Conservation (phyloP, 2,329 filamentous ascomycete species). For the Trichoderma semiorbis region DNA sequence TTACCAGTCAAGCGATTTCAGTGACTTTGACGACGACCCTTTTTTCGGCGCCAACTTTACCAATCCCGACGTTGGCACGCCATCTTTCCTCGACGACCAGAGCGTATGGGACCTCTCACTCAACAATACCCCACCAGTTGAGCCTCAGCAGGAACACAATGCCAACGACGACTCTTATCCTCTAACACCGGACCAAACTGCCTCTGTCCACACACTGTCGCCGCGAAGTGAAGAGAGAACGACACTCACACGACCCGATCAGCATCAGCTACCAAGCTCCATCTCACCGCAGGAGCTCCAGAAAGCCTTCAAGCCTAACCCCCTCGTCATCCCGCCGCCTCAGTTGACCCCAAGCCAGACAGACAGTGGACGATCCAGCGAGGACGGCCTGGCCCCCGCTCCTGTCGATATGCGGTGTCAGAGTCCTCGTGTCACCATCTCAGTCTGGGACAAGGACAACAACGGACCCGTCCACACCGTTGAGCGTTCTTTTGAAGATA, state of each 20-base stretch:
- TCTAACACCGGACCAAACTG: conserved; percentile 51
- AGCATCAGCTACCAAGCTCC: conserved; percentile 32
- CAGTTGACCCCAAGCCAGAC: conserved; percentile 50
- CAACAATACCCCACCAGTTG: conserved; percentile 8
- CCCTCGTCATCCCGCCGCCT: conserved; percentile 27
- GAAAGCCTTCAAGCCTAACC: conserved; percentile 35
- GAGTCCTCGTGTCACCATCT: conserved; percentile 56
- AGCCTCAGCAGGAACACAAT: conserved; percentile 16
- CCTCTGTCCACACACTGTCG: conserved; percentile 45
- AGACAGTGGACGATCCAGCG: conserved; percentile 48
- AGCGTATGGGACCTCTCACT: conserved; percentile 16
- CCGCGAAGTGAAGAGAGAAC: conserved; percentile 36
- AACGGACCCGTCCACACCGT: conserved; percentile 36
- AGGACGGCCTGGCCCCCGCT: conserved; percentile 43
- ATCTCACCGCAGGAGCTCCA: conserved; percentile 43
- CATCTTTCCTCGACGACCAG: conserved; percentile 44
- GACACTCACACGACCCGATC: conserved; percentile 23
- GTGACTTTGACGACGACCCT: conserved; percentile 47
- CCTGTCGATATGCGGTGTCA: conserved; percentile 42
- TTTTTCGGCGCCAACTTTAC: conserved; percentile 51
- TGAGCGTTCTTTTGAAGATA: conserved; percentile 40
- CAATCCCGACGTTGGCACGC: conserved; percentile 38
- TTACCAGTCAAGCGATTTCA: conserved; percentile 49
- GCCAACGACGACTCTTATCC: conserved; percentile 36
- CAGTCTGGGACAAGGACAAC: conserved; percentile 50